Evolutionary conservation across 129 eudicot genomes (phyloP), one percentile per base, ranked within the genome.

Genomic region (Oenanthe sinensis): DNA sequence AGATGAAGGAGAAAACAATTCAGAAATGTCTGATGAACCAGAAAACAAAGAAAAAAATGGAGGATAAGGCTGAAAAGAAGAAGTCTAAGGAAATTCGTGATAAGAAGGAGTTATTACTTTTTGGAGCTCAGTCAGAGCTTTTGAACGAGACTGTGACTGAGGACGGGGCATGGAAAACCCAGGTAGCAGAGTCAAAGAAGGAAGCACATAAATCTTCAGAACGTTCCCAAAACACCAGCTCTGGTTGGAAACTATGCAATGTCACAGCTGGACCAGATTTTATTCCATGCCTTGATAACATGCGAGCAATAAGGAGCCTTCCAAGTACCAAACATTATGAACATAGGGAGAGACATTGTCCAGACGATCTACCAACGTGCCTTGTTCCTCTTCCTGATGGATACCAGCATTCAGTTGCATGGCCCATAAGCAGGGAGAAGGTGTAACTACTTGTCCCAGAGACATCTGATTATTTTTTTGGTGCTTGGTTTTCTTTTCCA

Each of bases 311-410:
- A 46, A 88, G 71, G 78, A 77, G 73, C 52, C 77, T 88, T 78
- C 69, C 62, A 19, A 79, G 30, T 63, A 88, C 83, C n/a, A 28
- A 33, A 46, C 92, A 88, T 70, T 88, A 83, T 69, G 89, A 88
- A 78, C 92, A 88, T 81, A 78, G 92, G 58, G 92, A 88, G 69
- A 86, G 92, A 60, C 92, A 88, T 68, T 88, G 92, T 75, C 92
- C 92, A 2, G 79, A 75, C 16, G 87, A 86, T 62, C 76, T 89
- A 26, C 92, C 92, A 8, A 88, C 92, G 26, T 88, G 92, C 80
- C 80, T 88, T 43, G 86, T 88, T 52, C 81, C 88, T 12, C 77
- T 84, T 77, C 92, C 89, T 72, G 74, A 84, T 78, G 88, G 89
- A 26, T 88, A 88, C 83, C 83, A 77, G 78, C 83, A 52, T 52